Conservation (phyloP, 306 rosid species). For the Hippophae rhamnoides region DNA sequence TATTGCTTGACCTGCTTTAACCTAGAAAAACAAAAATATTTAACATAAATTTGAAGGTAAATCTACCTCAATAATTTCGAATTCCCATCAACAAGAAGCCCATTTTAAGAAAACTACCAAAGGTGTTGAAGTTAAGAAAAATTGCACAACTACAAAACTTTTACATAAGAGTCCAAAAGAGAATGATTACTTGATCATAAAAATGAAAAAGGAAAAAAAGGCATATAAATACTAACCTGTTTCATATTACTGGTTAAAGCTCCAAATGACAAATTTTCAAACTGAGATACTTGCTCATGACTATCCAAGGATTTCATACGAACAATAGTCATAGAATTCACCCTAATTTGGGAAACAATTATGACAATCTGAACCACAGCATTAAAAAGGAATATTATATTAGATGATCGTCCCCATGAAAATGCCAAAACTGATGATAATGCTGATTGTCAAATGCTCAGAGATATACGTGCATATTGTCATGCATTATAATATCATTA, state of each 20-base stretch:
- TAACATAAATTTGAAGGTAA: slow-evolving; percentile 16
- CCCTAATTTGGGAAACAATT: slow-evolving; percentile 71
- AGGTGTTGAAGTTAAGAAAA: not conserved
- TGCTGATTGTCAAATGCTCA: not conserved
- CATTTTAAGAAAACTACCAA: not conserved
- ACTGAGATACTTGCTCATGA: slow-evolving; percentile 27
- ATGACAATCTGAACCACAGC: slow-evolving; percentile 52
- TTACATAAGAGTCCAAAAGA: not conserved
- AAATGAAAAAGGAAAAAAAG: slow-evolving; percentile 4
- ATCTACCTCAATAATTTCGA: not conserved
- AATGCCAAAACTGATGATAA: not conserved
- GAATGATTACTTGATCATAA: not conserved
- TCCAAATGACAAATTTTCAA: slow-evolving; percentile 32
- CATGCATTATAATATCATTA: not conserved
- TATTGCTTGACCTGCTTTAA: slow-evolving; percentile 81
- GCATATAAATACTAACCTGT: slow-evolving; percentile 46
- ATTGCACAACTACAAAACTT: not conserved
- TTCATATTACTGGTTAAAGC: slow-evolving; percentile 58
- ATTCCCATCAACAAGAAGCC: not conserved
- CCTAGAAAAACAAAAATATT: slow-evolving; percentile 32
- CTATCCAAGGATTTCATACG: slow-evolving; percentile 57
- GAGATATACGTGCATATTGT: not conserved
- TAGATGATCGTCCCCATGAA: not conserved
- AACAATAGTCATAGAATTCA: slow-evolving; percentile 75
- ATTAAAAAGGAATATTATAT: slow-evolving; percentile 18